Evolutionary conservation across 139 green algal genomes (phyloP).

Genomic region (Spirogloea muscicola): DNA sequence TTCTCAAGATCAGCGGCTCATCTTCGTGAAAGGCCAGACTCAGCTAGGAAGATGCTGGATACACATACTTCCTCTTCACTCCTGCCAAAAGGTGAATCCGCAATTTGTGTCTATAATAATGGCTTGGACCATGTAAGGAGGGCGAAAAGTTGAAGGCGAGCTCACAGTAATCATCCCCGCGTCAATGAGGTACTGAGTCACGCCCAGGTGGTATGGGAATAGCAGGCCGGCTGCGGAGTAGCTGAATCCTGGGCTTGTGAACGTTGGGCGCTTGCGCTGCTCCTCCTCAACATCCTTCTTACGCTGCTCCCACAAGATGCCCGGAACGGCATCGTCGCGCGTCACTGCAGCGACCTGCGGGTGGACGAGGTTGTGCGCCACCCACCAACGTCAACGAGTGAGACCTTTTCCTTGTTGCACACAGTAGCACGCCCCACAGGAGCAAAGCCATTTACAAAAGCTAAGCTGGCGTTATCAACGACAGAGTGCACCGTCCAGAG

Average conservation of each 20-base stretch:
- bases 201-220: slow-evolving; percentile 70
- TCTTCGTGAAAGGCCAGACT: neutral
- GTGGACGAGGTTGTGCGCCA: too few relatives aligned
- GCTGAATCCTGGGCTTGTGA: slow-evolving; percentile 20
- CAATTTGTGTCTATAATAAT: neutral
- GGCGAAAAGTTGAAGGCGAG: neutral
- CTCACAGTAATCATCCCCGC: slow-evolving; percentile 55
- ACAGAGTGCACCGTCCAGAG: too few relatives aligned
- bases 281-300: slow-evolving; percentile 21
- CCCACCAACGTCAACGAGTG: too few relatives aligned
- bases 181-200: slow-evolving; percentile 47
- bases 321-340: slow-evolving; percentile 13
- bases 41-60: neutral
- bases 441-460: too few relatives aligned
- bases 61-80: neutral
- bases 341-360: slow-evolving; percentile 3
- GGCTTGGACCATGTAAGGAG: neutral
- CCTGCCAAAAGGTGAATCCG: neutral
- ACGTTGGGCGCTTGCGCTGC: neutral
- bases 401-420: too few relatives aligned
- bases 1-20: neutral
- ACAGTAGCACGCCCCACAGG: too few relatives aligned
- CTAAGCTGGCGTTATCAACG: too few relatives aligned
- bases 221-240: slow-evolving; percentile 42
- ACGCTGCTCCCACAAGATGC: slow-evolving; percentile 14